These are phyloP conservation scores for Coprinellus micaceus DNA, from an alignment of 768 basidiomycete genomes.

Conservation along the genomic window DNA sequence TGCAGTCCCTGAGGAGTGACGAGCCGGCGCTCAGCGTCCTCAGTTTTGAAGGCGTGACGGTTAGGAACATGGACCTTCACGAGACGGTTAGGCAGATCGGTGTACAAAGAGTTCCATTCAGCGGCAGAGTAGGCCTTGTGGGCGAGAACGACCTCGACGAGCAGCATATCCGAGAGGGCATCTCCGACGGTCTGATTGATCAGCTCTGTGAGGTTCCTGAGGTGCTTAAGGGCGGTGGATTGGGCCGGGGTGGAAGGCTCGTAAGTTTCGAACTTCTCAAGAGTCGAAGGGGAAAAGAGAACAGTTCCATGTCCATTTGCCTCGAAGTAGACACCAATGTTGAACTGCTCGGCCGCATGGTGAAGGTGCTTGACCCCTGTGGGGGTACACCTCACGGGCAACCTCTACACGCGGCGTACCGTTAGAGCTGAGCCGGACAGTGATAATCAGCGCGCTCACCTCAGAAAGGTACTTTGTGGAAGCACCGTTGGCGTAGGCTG, in stretches of 20 bases:
- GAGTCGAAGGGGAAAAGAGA: slow-evolving; percentile 78
- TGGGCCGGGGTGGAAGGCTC: slow-evolving; percentile 82
- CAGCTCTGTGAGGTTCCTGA: slow-evolving; percentile 73
- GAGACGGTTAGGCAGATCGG: slow-evolving; percentile 90
- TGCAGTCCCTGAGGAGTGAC: slow-evolving; percentile 80
- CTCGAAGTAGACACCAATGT: slow-evolving; percentile 98
- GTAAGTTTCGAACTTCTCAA: slow-evolving; percentile 54
- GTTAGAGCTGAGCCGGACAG: slow-evolving; percentile 3
- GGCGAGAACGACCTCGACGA: slow-evolving; percentile 89
- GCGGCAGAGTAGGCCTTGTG: slow-evolving; percentile 80
- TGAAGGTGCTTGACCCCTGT: slow-evolving; percentile 99
- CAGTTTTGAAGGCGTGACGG: slow-evolving; percentile 79
- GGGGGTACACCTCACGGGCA: slow-evolving; percentile 91
- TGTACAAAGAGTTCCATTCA: slow-evolving; percentile 92
- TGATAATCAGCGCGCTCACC: slow-evolving; percentile 39
- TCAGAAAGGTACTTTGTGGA: slow-evolving; percentile 89
- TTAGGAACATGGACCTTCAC: slow-evolving; percentile 90
- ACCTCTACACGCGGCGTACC: slow-evolving; percentile 55
- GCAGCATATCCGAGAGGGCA: slow-evolving; percentile 91
- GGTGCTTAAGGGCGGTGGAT: slow-evolving; percentile 70
- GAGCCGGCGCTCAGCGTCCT: slow-evolving; percentile 89
- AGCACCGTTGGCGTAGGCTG: slow-evolving; percentile 96
- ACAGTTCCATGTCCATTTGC: slow-evolving; percentile 99
- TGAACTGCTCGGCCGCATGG: slow-evolving; percentile 91
- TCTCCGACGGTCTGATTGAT: slow-evolving; percentile 99